Conservation (phyloP, 345 rosid species). For the Aurinia saxatilis region DNA sequence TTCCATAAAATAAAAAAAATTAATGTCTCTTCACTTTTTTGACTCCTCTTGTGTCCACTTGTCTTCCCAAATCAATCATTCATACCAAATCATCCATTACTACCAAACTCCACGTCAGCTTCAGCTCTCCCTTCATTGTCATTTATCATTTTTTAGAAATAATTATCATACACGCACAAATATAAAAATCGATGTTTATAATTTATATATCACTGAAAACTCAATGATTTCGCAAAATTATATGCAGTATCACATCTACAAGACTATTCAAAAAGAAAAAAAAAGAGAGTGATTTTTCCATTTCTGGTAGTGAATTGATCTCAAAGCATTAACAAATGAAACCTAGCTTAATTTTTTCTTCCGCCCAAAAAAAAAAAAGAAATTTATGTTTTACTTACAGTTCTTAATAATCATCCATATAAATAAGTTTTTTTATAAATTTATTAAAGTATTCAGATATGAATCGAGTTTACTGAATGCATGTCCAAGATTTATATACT, state of each 20-base stretch:
- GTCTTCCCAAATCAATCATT: slow-evolving; percentile 19
- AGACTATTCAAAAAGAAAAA: too few species aligned
- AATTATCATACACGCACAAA: background rate
- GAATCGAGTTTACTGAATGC: too few species aligned
- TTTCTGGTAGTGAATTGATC: background rate
- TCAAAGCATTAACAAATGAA: background rate
- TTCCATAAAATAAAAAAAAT: background rate
- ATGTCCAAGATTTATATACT: too few species aligned
- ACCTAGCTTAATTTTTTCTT: too few species aligned
- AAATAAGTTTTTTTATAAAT: too few species aligned
- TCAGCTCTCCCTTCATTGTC: slow-evolving; percentile 3
- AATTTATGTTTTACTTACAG: too few species aligned
- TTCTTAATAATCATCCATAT: too few species aligned
- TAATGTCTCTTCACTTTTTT: slow-evolving; percentile 25
- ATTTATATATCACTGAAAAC: background rate
- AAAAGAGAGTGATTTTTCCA: background rate
- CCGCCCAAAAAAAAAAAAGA: too few species aligned
- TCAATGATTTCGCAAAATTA: background rate
- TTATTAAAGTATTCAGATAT: too few species aligned
- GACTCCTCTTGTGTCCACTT: slow-evolving; percentile 26
- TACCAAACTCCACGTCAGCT: slow-evolving; percentile 23
- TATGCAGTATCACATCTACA: background rate
- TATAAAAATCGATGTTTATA: background rate
- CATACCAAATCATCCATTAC: slow-evolving; percentile 22
- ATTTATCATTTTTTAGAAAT: background rate